Evolutionary conservation across 805 yeast species (phyloP).

Genomic region (Ogataea trehalophila): DNA sequence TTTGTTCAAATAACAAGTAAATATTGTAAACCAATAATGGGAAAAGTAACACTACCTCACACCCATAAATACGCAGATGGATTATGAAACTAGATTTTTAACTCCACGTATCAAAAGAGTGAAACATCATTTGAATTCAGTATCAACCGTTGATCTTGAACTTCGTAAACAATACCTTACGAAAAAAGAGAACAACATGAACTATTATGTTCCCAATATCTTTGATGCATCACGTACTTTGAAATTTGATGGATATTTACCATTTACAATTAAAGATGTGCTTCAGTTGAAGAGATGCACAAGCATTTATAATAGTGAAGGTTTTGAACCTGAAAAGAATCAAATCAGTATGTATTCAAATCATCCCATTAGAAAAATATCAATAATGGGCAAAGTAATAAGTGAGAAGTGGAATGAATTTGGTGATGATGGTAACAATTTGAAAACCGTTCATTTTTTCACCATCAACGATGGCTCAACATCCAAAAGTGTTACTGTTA

Average conservation of each 20-base stretch:
- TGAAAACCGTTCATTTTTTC: slow-evolving; percentile 16
- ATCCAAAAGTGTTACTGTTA: slow-evolving; percentile 9
- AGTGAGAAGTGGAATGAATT: slow-evolving; percentile 26
- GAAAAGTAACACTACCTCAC: no score
- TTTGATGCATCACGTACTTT: slow-evolving; percentile 32
- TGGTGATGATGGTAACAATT: background rate
- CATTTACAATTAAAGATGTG: slow-evolving; percentile 31
- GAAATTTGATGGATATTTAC: slow-evolving; percentile 18
- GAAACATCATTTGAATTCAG: slow-evolving; percentile 1
- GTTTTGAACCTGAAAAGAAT: slow-evolving; percentile 9
- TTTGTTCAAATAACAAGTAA: background rate
- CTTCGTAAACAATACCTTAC: slow-evolving; percentile 22
- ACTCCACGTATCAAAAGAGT: slow-evolving; percentile 1
- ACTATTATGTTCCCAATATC: slow-evolving; percentile 32
- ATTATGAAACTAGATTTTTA: background rate
- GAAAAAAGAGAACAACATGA: slow-evolving; percentile 20
- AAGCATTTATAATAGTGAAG: slow-evolving; percentile 26
- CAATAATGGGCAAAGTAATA: slow-evolving; percentile 33
- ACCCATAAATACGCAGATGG: background rate
- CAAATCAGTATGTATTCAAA: slow-evolving; percentile 33
- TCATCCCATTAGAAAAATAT: slow-evolving; percentile 37
- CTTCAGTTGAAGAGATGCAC: slow-evolving; percentile 13
- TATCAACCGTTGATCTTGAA: slow-evolving; percentile 12
- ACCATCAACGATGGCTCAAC: slow-evolving; percentile 31
- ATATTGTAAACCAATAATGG: background rate